A percentile compares a stretch with the other conserved stretches of the same genome.
phyloP scores from a whole-genome alignment of 2,329 filamentous ascomycete species.

The Helminthosporium solani region DNA sequence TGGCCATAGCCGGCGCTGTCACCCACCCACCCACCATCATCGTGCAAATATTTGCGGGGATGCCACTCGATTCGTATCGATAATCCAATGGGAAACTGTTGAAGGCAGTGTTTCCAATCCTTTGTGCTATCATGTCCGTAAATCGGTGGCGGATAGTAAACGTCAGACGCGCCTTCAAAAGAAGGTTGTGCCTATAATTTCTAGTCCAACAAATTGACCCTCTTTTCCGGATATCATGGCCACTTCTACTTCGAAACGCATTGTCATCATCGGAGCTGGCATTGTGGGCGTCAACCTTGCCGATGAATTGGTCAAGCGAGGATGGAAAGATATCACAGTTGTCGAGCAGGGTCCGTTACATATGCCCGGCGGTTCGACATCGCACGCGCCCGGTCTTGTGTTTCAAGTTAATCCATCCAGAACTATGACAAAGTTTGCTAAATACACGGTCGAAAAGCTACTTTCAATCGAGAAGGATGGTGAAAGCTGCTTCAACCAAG shows the following conservation, averaged over 20 bases:
- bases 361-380: slow-evolving; percentile 66
- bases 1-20: slow-evolving; percentile 1
- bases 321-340: slow-evolving; percentile 65
- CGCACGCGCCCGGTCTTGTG: slow-evolving; percentile 64
- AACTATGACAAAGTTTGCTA: slow-evolving; percentile 59
- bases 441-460: slow-evolving; percentile 63
- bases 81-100: slow-evolving; percentile 2
- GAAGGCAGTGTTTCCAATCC: slow-evolving; percentile 4
- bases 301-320: slow-evolving; percentile 62
- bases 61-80: slow-evolving; percentile 5
- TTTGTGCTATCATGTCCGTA: slow-evolving; percentile 3
- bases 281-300: slow-evolving; percentile 66
- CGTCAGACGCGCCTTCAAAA: neutral
- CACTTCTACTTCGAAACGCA: slow-evolving; percentile 36
- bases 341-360: slow-evolving; percentile 63
- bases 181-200: neutral
- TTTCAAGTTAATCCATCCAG: slow-evolving; percentile 63
- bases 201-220: neutral
- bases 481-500: slow-evolving; percentile 60
- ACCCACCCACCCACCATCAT: slow-evolving; percentile 3
- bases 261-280: slow-evolving; percentile 56
- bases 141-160: neutral
- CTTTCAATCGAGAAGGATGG: slow-evolving; percentile 50
- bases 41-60: slow-evolving; percentile 6
- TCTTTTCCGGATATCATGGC: slow-evolving; percentile 11